phyloP scores from a whole-genome alignment of 2,329 filamentous ascomycete species.

The Nothophaeocryptopus gaeumannii region DNA sequence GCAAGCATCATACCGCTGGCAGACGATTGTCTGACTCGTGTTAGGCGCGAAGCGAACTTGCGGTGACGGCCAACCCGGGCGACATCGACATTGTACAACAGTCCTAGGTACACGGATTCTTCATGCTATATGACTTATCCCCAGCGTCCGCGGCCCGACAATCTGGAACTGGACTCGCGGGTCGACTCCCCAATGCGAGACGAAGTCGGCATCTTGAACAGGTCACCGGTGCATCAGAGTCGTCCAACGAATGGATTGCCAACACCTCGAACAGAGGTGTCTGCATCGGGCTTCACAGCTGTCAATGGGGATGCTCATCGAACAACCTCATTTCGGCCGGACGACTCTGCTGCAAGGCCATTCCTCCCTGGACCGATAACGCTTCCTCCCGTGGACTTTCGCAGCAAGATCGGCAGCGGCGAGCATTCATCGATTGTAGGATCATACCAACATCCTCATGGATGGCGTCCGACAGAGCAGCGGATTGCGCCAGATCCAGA shows the following conservation, averaged over 20 bases:
- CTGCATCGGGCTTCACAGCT: constrained; percentile 31
- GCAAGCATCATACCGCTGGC: constrained; percentile 5
- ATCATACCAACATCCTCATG: constrained; percentile 13
- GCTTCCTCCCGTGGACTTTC: constrained; percentile 10
- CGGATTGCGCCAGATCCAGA: background rate
- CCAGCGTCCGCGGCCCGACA: constrained; percentile 14
- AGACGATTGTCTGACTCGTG: background rate
- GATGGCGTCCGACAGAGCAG: constrained; percentile 25
- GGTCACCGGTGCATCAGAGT: constrained; percentile 18
- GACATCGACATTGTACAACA: constrained; percentile 7
- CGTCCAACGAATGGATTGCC: constrained; percentile 14
- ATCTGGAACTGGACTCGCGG: constrained; percentile 9
- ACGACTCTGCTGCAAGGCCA: constrained; percentile 7
- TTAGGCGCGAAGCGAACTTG: constrained; percentile 1
- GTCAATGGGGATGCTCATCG: constrained; percentile 31
- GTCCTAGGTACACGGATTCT: background rate
- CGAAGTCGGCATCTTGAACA: constrained; percentile 16
- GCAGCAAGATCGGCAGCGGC: background rate
- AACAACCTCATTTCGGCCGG: constrained; percentile 18
- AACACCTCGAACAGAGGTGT: constrained; percentile 19
- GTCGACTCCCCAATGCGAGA: constrained; percentile 26
- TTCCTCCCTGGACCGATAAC: background rate
- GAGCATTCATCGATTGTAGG: constrained; percentile 1
- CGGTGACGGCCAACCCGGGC: constrained; percentile 1
- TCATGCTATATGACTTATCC: constrained; percentile 17